These are phyloP conservation scores for Wallacemonas rigidus DNA, from an alignment of 208 protist species.

Conservation along the genomic window DNA sequence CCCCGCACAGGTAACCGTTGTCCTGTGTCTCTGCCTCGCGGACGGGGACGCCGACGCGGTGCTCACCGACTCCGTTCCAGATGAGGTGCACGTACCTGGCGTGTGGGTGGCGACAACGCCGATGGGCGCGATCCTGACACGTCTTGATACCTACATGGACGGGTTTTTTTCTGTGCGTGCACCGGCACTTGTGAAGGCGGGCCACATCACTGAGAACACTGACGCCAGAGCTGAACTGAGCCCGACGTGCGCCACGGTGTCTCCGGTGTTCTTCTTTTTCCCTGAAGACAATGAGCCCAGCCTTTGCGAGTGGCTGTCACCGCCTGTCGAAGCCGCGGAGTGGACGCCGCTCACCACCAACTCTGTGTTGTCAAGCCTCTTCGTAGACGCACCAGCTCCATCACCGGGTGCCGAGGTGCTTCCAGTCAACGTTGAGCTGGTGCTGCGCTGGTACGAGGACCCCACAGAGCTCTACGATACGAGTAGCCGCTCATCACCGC, in stretches of 20 bases:
- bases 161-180: constrained; percentile 12
- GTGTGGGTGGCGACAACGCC: background rate
- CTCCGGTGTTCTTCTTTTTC: constrained; percentile 7
- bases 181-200: background rate
- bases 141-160: constrained; percentile 2
- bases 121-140: background rate
- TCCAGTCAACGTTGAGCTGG: background rate
- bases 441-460: constrained; percentile 7
- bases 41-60: background rate
- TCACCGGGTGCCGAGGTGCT: no score
- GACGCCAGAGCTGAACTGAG: no score
- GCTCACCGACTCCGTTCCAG: background rate
- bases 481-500: no score
- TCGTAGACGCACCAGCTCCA: no score
- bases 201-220: background rate
- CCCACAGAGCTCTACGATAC: background rate
- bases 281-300: background rate
- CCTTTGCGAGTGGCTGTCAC: background rate
- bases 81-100: constrained; percentile 13
- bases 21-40: background rate
- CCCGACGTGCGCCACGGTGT: background rate
- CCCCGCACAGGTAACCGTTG: background rate
- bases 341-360: background rate
- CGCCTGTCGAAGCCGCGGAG: background rate
- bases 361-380: background rate